These are phyloP conservation scores for Castanea crenata DNA, from an alignment of 306 rosid genomes.

Conservation along the genomic window DNA sequence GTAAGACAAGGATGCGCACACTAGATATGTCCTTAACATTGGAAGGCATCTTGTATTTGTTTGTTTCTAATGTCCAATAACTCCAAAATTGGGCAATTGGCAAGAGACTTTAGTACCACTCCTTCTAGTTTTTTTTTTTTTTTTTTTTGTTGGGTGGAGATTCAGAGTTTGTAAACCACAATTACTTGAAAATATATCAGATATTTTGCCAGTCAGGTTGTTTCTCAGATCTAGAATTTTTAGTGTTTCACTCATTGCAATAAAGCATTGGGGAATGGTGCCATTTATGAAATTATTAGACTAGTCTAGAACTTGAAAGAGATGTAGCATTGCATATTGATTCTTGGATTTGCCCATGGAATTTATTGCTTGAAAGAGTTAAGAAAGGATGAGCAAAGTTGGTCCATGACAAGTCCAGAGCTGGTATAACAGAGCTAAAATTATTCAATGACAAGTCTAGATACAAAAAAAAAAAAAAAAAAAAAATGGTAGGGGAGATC, in stretches of 20 bases:
- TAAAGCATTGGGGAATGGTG: slow-evolving; percentile 11
- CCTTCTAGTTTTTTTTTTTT: neutral
- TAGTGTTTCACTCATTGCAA: neutral
- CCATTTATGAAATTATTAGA: slow-evolving; percentile 32
- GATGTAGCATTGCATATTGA: slow-evolving; percentile 28
- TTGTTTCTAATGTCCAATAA: slow-evolving; percentile 39
- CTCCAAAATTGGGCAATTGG: slow-evolving; percentile 25
- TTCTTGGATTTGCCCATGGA: slow-evolving; percentile 7
- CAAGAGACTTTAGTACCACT: slow-evolving; percentile 22
- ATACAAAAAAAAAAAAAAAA: neutral
- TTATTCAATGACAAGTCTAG: slow-evolving; percentile 29
- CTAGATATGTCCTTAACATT: slow-evolving; percentile 10
- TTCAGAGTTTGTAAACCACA: slow-evolving; percentile 25
- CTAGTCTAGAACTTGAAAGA: slow-evolving; percentile 32
- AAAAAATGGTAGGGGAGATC: neutral
- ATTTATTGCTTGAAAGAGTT: slow-evolving; percentile 34
- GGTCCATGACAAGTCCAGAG: neutral
- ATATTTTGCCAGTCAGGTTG: neutral
- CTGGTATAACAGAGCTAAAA: neutral
- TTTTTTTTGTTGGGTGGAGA: neutral
- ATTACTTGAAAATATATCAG: slow-evolving; percentile 13
- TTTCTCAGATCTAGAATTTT: slow-evolving; percentile 33
- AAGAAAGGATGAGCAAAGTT: neutral
- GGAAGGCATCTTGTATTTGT: neutral
- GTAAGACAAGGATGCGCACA: slow-evolving; percentile 33